Evolutionary conservation across 2,329 filamentous ascomycete genomes (phyloP).

Genomic region (Aspergillus phoenicis): DNA sequence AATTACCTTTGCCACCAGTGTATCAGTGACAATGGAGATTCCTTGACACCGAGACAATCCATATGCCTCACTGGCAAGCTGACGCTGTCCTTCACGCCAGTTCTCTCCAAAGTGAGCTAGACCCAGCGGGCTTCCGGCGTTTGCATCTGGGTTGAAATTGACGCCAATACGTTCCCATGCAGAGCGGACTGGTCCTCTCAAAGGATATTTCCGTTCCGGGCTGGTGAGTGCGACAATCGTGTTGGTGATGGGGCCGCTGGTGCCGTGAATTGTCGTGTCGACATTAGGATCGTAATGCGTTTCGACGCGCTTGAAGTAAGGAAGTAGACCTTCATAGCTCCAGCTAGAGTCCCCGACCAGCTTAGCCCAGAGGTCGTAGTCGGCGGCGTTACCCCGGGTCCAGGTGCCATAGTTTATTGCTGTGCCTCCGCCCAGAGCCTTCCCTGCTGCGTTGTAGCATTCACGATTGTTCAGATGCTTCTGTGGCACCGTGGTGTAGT

Average conservation of each 20-base stretch:
- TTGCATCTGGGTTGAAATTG: constrained; percentile 25
- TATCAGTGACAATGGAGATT: too few species aligned
- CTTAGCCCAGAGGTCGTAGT: constrained; percentile 53
- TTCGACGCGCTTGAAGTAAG: constrained; percentile 51
- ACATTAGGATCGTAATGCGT: constrained; percentile 25
- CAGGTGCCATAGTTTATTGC: constrained; percentile 48
- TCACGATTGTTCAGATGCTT: constrained; percentile 28
- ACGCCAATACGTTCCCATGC: constrained; percentile 45
- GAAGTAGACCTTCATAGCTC: constrained; percentile 50
- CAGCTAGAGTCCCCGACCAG: constrained; percentile 48
- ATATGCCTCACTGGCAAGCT: constrained; percentile 32
- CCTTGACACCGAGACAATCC: too few species aligned
- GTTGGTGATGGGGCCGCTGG: constrained; percentile 31
- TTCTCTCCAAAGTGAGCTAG: constrained; percentile 35
- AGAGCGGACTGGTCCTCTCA: constrained; percentile 38
- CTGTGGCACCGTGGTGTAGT: constrained; percentile 36
- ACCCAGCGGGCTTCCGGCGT: constrained; percentile 33
- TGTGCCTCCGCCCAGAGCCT: constrained; percentile 46
- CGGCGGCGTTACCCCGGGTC: constrained; percentile 47
- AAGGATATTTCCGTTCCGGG: constrained; percentile 38
- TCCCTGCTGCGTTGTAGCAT: constrained; percentile 36
- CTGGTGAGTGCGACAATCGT: constrained; percentile 22
- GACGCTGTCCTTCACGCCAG: constrained; percentile 28
- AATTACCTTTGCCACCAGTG: too few species aligned
- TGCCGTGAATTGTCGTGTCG: constrained; percentile 30